Evolutionary conservation across 345 rosid genomes (phyloP).

Genomic region (Arabidopsis thaliana): DNA sequence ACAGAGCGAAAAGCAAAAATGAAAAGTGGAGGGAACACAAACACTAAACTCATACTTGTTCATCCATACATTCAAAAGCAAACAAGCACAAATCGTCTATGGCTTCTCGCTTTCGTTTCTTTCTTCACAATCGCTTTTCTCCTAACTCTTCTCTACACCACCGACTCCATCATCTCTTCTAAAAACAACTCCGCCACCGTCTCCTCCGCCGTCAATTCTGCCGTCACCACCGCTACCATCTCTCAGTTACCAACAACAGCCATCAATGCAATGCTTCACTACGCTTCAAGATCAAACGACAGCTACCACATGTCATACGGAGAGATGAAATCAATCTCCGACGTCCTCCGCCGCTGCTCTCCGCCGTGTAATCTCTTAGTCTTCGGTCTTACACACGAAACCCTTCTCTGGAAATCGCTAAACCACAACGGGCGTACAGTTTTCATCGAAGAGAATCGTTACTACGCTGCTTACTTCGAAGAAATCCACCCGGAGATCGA

Average conservation of each 20-base stretch:
- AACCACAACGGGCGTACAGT: constrained; percentile 91
- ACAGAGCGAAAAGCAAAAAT: constrained; percentile 37
- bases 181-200: constrained; percentile 39
- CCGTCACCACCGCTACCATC: constrained; percentile 43
- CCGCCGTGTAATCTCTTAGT: constrained; percentile 88
- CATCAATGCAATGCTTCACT: constrained; percentile 84
- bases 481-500: constrained; percentile 91
- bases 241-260: constrained; percentile 61
- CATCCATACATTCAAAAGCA: constrained; percentile 95
- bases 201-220: constrained; percentile 32
- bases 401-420: constrained; percentile 91
- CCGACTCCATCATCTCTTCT: constrained; percentile 56
- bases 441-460: constrained; percentile 88
- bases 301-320: constrained; percentile 72
- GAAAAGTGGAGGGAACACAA: constrained; percentile 71
- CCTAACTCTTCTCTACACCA: constrained; percentile 74
- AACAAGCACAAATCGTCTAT: constrained; percentile 76
- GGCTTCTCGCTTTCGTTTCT: constrained; percentile 85
- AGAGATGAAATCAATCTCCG: constrained; percentile 84
- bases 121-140: constrained; percentile 87
- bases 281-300: constrained; percentile 81
- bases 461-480: constrained; percentile 91
- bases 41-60: constrained; percentile 90
- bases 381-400: constrained; percentile 90
- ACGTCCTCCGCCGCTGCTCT: constrained; percentile 76